Base-by-base conservation (phyloP, 805 yeast genomes). In the Yarrowia bubula region DNA sequence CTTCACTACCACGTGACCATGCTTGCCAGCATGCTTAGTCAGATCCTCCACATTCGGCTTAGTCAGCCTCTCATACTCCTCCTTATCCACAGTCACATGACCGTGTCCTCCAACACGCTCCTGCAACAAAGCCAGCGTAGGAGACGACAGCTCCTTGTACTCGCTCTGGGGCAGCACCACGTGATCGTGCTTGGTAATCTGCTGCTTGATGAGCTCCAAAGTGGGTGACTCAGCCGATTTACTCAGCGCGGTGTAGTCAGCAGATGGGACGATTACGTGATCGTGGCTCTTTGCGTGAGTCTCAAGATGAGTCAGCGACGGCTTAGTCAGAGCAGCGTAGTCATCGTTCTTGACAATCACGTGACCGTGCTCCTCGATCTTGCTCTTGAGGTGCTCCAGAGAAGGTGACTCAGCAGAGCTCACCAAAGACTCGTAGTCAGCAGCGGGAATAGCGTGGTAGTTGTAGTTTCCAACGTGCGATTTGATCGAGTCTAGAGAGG, bases 11-110 rank as follows among this genome's bases (percentile, higher is more conserved):
- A 57, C 47, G 17, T 42, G 50, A 33, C 50, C 50, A 11, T 32
- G 68, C 28, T 55, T 63, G 15, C 43, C 44, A 11, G 64, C 66
- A 22, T 43, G n/a, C 3, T 15, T 46, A 22, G 46, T 15, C 31
- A 70, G 38, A 28, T 69, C 70, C 13, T 69, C 69, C 57, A 46
- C 58, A 5, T 68, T 33, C 3, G 75, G 74, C 35, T 65, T 33
- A 7, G 11, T 18, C 43, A 51, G 10, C 18, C 11, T 4, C 44
- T 51, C n/a, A 8, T 18, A 39, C 33, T 37, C 37, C 13, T 17
- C 35, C 17, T 38, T 28, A 6, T 17, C 37, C 11, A 53, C 46
- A 11, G 10, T 14, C 22, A 41, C 46, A 6, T 53, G 44, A n/a
- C 61, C 61, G 15, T 55, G 62, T 2, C 31, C 17, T 42, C 62